Percentiles rank a stretch among this genome's conserved stretches.
Conservation (phyloP, 805 yeast genomes). For the Zygoascus ofunaensis region DNA sequence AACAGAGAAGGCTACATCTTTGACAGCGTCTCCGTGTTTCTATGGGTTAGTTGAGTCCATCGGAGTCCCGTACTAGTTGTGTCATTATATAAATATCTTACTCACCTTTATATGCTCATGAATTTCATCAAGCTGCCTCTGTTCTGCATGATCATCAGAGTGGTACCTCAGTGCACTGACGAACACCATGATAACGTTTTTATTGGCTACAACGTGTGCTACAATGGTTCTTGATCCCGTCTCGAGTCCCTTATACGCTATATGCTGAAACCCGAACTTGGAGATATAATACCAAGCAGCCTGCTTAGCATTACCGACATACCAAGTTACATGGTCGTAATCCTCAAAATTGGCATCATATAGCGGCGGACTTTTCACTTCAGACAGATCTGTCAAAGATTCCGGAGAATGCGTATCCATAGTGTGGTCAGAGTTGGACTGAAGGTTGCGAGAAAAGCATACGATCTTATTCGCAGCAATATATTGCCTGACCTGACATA, state of each 20-base stretch:
- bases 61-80: too few relatives aligned
- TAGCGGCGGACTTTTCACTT: neutral
- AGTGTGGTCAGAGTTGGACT: slow-evolving; percentile 1
- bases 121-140: slow-evolving; percentile 29
- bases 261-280: slow-evolving; percentile 52
- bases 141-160: slow-evolving; percentile 22
- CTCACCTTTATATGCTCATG: slow-evolving; percentile 34
- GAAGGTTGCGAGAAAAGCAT: too few relatives aligned
- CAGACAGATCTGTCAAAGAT: neutral
- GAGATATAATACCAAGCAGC: slow-evolving; percentile 46
- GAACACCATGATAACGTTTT: slow-evolving; percentile 42
- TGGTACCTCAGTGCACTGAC: slow-evolving; percentile 30
- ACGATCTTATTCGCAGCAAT: too few relatives aligned
- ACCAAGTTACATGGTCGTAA: slow-evolving; percentile 63
- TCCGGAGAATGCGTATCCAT: neutral
- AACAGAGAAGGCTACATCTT: slow-evolving; percentile 64
- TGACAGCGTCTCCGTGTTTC: slow-evolving; percentile 72
- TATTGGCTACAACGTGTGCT: slow-evolving; percentile 54
- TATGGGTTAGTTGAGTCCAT: too few relatives aligned
- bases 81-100: too few relatives aligned
- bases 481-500: too few relatives aligned
- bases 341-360: slow-evolving; percentile 19
- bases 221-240: slow-evolving; percentile 49
- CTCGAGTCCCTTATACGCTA: slow-evolving; percentile 62
- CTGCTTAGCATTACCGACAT: slow-evolving; percentile 63